phyloP scores from a whole-genome alignment of 768 basidiomycete genomes.

The Asterophora parasitica region DNA sequence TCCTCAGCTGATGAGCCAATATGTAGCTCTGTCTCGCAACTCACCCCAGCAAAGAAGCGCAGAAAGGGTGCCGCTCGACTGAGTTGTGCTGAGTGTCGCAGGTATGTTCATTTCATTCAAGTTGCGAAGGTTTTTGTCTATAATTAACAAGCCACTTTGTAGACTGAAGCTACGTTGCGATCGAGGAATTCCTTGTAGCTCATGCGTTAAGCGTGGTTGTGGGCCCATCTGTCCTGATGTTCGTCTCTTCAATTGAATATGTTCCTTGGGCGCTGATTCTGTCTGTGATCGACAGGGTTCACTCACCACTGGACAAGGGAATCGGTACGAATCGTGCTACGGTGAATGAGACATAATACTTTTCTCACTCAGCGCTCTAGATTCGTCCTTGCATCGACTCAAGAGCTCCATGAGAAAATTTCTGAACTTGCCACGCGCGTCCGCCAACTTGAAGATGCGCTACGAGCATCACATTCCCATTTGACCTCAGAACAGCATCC shows the following conservation, averaged over 20 bases:
- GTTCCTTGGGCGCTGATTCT: background rate
- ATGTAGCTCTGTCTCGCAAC: constrained; percentile 15
- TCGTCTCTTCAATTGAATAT: background rate
- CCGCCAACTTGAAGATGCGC: constrained; percentile 69
- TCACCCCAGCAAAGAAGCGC: constrained; percentile 47
- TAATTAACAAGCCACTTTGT: constrained; percentile 6
- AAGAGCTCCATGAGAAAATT: constrained; percentile 81
- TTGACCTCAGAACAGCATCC: constrained; percentile 60
- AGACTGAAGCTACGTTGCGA: constrained; percentile 74
- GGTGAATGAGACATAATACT: background rate
- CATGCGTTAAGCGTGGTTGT: constrained; percentile 76
- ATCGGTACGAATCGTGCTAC: constrained; percentile 45
- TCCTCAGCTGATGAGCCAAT: constrained; percentile 26
- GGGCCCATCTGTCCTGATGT: constrained; percentile 82
- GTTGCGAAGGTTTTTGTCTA: constrained; percentile 1
- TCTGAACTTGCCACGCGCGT: constrained; percentile 67
- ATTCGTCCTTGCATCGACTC: constrained; percentile 76
- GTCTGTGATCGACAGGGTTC: constrained; percentile 45
- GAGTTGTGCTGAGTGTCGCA: constrained; percentile 77
- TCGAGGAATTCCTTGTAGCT: constrained; percentile 71
- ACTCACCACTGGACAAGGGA: constrained; percentile 77
- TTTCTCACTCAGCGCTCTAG: constrained; percentile 29
- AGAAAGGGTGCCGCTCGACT: constrained; percentile 71
- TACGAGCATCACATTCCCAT: constrained; percentile 55
- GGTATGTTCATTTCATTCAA: constrained; percentile 33